Base-by-base conservation (phyloP, 2,329 filamentous ascomycete genomes). In the Furcasterigmium furcatum region DNA sequence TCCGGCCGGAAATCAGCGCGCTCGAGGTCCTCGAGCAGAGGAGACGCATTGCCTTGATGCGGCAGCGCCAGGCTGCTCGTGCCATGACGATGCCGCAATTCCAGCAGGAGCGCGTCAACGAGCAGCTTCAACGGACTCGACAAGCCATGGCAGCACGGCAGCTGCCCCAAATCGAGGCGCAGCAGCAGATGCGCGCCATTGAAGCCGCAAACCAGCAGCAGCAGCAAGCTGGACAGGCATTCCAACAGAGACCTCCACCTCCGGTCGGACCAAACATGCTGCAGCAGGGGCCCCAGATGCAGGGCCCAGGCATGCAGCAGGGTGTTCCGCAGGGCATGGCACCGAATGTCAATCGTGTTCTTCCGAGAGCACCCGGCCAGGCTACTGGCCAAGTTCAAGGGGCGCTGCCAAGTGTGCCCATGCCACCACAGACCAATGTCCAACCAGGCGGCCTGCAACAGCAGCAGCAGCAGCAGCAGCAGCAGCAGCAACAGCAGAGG, bases 1-100 rank as follows among this genome's bases (percentile, higher is more conserved):
- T 71, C 2, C 60, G 57, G 19, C 49, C 51, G 1, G 58, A 58
- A 1, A 62, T 62, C 7, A 55, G 67, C 45, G 55, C 56, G n/a
- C 9, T 36, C 7, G n/a, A 10, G 34, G 9, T 36, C 7, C n/a
- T 36, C n/a, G 34, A 36, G 34, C 34, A 36, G 34, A 18, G n/a
- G n/a, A 16, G 34, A 3, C n/a, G 7, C 6, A 18, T 10, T 10
- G 16, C 34, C 3, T 36, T 18, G 34, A 36, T 36, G n/a, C 34
- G 19, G 34, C 16, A 36, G 34, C n/a, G 34, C 7, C 24, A 27
- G 24, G 24, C 24, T 27, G 24, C 24, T 7, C 24, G 24, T 5
- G 12, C 5, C 10, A 4, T 36, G n/a, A 19, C 34, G 5, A 18
- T 18, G 34, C 34, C 18, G 34, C 34, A 36, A 16, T 12, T 19